Base-by-base conservation (phyloP, 129 eudicot genomes). In the Chrysanthemum lavandulifolium region DNA sequence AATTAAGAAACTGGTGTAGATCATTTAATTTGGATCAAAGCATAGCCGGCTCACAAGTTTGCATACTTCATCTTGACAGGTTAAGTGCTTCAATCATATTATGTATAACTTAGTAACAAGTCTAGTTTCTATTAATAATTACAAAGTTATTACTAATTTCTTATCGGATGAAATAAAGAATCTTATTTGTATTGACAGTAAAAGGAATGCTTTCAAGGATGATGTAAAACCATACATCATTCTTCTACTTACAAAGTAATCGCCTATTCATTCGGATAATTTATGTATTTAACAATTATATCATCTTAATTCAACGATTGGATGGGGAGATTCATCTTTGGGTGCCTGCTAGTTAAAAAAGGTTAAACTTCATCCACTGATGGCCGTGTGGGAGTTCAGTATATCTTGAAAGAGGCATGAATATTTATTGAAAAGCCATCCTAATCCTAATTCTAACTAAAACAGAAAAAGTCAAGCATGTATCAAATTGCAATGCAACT, bases 351-450 rank as follows among this genome's bases (percentile, higher is more conserved):
- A 19, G 65, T 71, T 36, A 16, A 36, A 4, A 57, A 56, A 18
- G 74, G 64, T 52, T 55, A 69, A 54, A 31, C 55, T 53, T 53
- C 13, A 27, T 10, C 18, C 75, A 36, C 31, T 12, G 36, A 57
- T 45, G 36, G 23, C 75, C 55, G 6, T 18, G 1, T 57, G 55
- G 55, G 54, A 71, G 43, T 36, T 71, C 21, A 71, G 8, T 33
- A 33, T 33, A 33, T 33, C 40, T 33, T 33, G 40, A 33, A 33
- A 33, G 40, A 33, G 40, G 40, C 40, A 33, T 33, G 5, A 33
- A 33, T 3, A 5, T 33, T 33, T 4, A 33, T 4, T 33, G 6
- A 33, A 33, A 33, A 4, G 40, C 40, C 6, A 33, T 33, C 40
- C 40, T 33, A 33, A 4, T 3, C 3, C 40, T 33, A 33, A 33